Evolutionary conservation across 2,329 filamentous ascomycete genomes (phyloP), one percentile per base, ranked within the genome.

Genomic region (Lasiodiplodia sp.): DNA sequence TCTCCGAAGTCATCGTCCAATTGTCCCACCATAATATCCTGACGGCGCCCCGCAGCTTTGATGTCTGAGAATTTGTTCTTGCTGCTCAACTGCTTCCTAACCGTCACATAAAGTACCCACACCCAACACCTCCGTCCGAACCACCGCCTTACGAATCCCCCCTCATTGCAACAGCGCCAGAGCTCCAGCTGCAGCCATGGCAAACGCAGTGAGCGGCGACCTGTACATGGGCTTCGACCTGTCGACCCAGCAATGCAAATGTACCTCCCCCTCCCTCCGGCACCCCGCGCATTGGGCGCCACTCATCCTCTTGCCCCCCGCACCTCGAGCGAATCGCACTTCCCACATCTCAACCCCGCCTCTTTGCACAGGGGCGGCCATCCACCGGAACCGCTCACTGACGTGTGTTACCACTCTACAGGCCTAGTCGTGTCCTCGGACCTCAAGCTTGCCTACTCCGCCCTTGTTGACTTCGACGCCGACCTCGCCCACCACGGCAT

Each of bases 171-270:
- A 37, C 31, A 8, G 14, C 25, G 2, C 18, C 7, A 34, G 18
- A 34, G 51, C 40, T 37, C 25, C 34, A 18, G 7, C 40, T 21
- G 55, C 66, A 51, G 21, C 25, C 47, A 68, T 68, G 66, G 56
- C 56, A 31, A 40, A 51, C 53, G 38, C 53, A 23, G 31, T 28
- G 21, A 55, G 52, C 6, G 66, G 66, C 56, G 40, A 92, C 21
- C 84, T 97, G 70, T 97, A 97, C 78, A 86, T 97, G 76, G 96
- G 96, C 70, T 94, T 98, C 79, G 96, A 99, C 82, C 90, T 98
- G 70, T 97, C 94, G 53, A 98, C 96, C 69, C 96, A 98, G 81
- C 95, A 98, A 79, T 87, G 98, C 69, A 98, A 99, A 87, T 94
- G 93, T 89, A 80, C 72, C 76, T 66, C 63, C 71, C 63, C 72